Conservation (phyloP, 208 protist species). For the Trichomonas tenax region DNA sequence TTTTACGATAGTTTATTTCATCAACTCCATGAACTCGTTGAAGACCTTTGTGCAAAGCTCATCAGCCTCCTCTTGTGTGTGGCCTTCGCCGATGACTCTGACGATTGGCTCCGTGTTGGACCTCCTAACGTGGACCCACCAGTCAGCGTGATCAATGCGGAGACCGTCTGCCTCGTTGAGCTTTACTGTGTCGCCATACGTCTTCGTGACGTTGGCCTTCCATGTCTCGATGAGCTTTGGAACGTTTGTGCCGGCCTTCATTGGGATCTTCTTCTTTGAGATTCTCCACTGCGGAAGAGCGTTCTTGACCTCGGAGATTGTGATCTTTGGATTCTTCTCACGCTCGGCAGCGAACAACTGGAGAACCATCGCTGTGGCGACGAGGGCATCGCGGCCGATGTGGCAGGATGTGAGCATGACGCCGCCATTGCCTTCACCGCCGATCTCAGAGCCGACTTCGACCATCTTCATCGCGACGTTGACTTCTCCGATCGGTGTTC, state of each 20-base stretch:
- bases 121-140: slow-evolving; percentile 1
- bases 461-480: background rate
- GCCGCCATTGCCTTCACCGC: background rate
- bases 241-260: background rate
- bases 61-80: slow-evolving; percentile 8
- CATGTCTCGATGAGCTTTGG: background rate
- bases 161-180: background rate
- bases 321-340: background rate
- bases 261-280: background rate
- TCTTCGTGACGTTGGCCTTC: background rate
- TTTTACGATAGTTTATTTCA: background rate
- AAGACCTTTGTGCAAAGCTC: background rate
- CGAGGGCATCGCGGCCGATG: background rate
- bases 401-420: background rate
- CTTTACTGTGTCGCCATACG: background rate
- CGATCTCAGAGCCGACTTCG: background rate
- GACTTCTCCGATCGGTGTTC: background rate
- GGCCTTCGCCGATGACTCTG: background rate
- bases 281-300: slow-evolving; percentile 14
- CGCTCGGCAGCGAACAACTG: background rate
- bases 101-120: slow-evolving; percentile 13
- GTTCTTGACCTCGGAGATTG: background rate
- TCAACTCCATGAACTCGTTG: background rate
- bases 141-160: background rate
- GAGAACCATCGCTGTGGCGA: background rate